phyloP scores from a whole-genome alignment of 2,329 filamentous ascomycete genomes.

The Rutstroemia sp. region DNA sequence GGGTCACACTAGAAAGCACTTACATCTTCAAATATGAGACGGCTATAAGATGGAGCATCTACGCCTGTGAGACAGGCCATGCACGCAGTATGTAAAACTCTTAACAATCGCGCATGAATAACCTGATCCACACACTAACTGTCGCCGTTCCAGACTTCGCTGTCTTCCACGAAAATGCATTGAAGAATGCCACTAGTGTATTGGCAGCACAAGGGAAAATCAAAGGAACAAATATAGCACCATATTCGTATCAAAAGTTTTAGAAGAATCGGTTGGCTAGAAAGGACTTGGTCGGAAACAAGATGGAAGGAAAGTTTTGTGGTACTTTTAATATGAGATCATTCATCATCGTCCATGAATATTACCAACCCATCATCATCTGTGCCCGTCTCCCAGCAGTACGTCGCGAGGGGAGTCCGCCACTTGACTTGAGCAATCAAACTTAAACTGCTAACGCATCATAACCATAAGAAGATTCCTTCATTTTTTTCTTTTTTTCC shows the following conservation, averaged over 20 bases:
- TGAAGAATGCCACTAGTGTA: not conserved
- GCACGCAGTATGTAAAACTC: not conserved
- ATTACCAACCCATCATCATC: no score
- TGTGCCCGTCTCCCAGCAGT: no score
- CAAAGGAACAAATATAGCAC: not conserved
- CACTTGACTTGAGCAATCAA: no score
- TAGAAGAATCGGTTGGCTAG: not conserved
- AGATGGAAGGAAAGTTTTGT: not conserved
- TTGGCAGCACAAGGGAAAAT: not conserved
- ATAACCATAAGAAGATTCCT: no score
- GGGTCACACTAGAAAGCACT: not conserved
- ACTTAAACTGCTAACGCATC: no score
- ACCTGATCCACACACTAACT: not conserved
- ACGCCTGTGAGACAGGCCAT: conserved; percentile 1
- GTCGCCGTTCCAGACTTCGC: not conserved
- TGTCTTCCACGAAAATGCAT: not conserved
- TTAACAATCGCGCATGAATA: no score
- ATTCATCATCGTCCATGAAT: no score
- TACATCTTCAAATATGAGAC: conserved; percentile 5
- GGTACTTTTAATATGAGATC: no score
- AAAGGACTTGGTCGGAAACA: no score
- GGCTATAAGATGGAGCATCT: conserved; percentile 1
- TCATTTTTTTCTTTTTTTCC: no score
- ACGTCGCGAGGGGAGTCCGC: no score
- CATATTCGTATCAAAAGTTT: not conserved